Evolutionary conservation across 108 stramenopile genomes (phyloP), one percentile per base, ranked within the genome.

Genomic region (Chaetoceros muelleri): DNA sequence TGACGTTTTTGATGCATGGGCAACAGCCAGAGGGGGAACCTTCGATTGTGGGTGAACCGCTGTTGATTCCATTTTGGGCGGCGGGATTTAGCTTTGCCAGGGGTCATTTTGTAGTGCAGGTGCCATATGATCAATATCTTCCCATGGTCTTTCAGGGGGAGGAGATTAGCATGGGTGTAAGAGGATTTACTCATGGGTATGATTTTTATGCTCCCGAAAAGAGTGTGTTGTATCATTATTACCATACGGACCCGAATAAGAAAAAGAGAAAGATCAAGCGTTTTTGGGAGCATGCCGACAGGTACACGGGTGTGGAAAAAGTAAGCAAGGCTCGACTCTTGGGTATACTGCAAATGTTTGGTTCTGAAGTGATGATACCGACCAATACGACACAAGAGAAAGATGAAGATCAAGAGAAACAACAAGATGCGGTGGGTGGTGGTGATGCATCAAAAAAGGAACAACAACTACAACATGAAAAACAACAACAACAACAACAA

Each of bases 61-160:
- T 65, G 59, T 66, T 76, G 21, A 79, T 84, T 17, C 85, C 84
- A 29, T 84, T 81, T 46, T 95, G 89, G 86, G 89, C 89, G 0
- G 86, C 91, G 20, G 91, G 91, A 0, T 88, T 89, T 47, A 76
- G 71, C 47, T 93, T 93, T 60, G 58, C 76, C 1, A 45, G 82
- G 16, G 80, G 81, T 3, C 83, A 84, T 48, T 72, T 79, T 59
- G 44, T 77, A 23, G 66, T 78, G 53, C 46, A 60, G 28, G 8
- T 70, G 16, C 57, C 56, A 8, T 55, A 58, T 60, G 58, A 64
- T 53, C 49, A 54, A n/a, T 69, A 65, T 28, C 47, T 70, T 29
- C 72, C 74, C 19, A 65, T 68, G 47, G 58, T 81, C 10, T 74
- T 78, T 28, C 73, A 77, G 60, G 87, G 79, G 0, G 82, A 82